These are phyloP conservation scores for Kurtzmaniella natalensis DNA, from an alignment of 1,139 yeast species.

Conservation along the genomic window DNA sequence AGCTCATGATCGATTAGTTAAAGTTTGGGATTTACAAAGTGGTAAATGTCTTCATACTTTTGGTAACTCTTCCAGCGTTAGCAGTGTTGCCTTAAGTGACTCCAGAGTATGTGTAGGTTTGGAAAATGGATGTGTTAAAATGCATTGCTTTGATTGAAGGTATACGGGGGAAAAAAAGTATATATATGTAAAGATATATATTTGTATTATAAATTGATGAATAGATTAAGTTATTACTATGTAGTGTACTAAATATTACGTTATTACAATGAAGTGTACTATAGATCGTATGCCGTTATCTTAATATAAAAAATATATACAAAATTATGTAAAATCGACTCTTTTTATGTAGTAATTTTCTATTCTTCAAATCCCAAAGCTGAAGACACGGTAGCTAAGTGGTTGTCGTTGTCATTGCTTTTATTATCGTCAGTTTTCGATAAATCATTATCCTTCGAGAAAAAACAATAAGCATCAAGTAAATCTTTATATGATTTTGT, in stretches of 20 bases:
- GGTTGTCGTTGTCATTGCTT: background rate
- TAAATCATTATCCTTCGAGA: conserved; percentile 10
- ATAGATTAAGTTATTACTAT: no score
- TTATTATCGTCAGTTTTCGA: background rate
- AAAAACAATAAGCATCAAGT: conserved; percentile 72
- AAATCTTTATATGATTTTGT: conserved; percentile 65
- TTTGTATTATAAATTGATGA: no score
- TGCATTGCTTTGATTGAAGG: conserved; percentile 66
- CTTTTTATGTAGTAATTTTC: no score
- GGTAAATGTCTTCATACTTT: conserved; percentile 94
- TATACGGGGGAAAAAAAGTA: conserved; percentile 1
- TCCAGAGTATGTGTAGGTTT: conserved; percentile 87
- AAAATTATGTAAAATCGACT: conserved; percentile 7
- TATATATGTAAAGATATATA: no score
- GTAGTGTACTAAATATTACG: background rate
- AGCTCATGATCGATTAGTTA: conserved; percentile 84
- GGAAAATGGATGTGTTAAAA: conserved; percentile 78
- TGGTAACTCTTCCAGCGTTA: conserved; percentile 69
- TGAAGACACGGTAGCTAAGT: conserved; percentile 8
- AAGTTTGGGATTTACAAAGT: conserved; percentile 93
- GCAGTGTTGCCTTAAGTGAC: conserved; percentile 87
- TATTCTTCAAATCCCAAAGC: conserved; percentile 6
- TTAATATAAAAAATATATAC: conserved; percentile 1
- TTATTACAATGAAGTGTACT: conserved; percentile 1
- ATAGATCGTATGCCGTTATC: background rate